A percentile compares a stretch with the other conserved stretches of the same genome.
Conservation (phyloP, 1,139 yeast species). For the Blastobotrys serpentis region DNA sequence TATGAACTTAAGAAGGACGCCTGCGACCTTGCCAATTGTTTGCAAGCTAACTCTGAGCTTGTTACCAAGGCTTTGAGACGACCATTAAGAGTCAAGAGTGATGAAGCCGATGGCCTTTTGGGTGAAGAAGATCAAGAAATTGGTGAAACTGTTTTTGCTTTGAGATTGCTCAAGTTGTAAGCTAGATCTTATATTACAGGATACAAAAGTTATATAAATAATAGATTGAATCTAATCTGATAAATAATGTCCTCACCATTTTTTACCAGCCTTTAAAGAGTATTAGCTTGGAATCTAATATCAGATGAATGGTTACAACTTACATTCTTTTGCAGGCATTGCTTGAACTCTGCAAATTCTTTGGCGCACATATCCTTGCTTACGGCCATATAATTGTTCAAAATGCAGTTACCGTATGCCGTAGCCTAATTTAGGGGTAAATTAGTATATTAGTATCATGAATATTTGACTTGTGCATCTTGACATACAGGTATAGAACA, state of each 20-base stretch:
- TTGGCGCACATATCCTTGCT: conserved; percentile 53
- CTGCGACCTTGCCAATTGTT: conserved; percentile 62
- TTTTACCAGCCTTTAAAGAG: conserved; percentile 14
- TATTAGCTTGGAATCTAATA: background rate
- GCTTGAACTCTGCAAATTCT: conserved; percentile 57
- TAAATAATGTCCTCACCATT: conserved; percentile 14
- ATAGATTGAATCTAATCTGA: conserved; percentile 1
- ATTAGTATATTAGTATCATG: background rate
- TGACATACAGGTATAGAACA: conserved; percentile 23
- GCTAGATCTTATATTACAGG: background rate
- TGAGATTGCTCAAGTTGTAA: conserved; percentile 70
- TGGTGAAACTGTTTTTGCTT: conserved; percentile 77
- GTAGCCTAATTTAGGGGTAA: conserved; percentile 19
- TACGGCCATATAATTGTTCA: conserved; percentile 54
- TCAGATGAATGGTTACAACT: conserved; percentile 14
- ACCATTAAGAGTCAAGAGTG: conserved; percentile 36
- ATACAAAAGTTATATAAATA: background rate
- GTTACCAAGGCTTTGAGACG: conserved; percentile 75
- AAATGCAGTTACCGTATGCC: conserved; percentile 61
- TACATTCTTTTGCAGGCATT: conserved; percentile 51
- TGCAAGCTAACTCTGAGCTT: conserved; percentile 63
- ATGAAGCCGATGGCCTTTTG: conserved; percentile 45
- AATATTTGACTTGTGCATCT: background rate
- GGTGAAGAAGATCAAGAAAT: conserved; percentile 90
- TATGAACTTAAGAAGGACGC: conserved; percentile 66